Percentiles rank a stretch among this genome's conserved stretches.
Conservation (phyloP, 2,329 filamentous ascomycete genomes). For the Scytalidium sp. region DNA sequence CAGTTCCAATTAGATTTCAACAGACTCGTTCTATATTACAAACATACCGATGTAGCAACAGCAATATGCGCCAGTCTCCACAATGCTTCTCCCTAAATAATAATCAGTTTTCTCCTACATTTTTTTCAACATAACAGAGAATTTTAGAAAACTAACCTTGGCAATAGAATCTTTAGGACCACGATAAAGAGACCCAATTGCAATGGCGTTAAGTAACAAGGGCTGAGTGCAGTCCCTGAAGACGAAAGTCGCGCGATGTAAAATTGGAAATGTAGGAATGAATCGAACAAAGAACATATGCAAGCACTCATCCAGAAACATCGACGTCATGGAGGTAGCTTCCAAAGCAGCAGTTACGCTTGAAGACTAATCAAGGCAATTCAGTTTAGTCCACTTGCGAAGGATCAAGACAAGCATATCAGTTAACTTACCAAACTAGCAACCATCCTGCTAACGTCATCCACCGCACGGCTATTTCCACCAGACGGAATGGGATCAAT, state of each 20-base stretch:
- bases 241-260: conserved; percentile 41
- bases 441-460: conserved; percentile 41
- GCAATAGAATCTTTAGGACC: conserved; percentile 38
- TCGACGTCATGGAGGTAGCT: conserved; percentile 39
- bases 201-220: conserved; percentile 40
- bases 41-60: conserved; percentile 36
- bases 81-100: conserved; percentile 34
- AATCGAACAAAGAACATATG: conserved; percentile 45
- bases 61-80: conserved; percentile 43
- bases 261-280: conserved; percentile 42
- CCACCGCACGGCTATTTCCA: conserved; percentile 39
- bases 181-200: conserved; percentile 41
- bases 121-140: neutral
- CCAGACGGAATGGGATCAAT: conserved; percentile 36
- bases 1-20: neutral
- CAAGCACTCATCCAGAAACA: conserved; percentile 42
- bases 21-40: neutral
- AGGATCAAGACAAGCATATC: too few relatives aligned
- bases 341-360: conserved; percentile 41
- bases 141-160: conserved; percentile 22
- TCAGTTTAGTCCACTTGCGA: neutral
- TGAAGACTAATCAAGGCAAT: conserved; percentile 30
- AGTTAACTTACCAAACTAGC: conserved; percentile 37
- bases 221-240: conserved; percentile 41
- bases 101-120: neutral